Conservation (phyloP, 169 alveolate genomes). For the Plasmodium coatneyi region DNA sequence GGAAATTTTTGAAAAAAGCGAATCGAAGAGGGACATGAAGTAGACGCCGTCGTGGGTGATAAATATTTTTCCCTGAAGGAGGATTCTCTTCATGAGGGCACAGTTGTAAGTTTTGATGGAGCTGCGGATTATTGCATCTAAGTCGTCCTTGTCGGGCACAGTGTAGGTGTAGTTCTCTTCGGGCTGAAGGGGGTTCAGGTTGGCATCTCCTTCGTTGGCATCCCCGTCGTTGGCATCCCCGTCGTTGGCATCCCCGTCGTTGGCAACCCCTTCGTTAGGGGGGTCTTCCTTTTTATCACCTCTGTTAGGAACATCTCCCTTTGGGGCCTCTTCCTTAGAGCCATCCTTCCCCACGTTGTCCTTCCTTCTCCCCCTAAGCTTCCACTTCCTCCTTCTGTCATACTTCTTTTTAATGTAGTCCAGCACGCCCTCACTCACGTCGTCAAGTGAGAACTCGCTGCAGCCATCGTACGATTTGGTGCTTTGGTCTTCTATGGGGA, state of each 20-base stretch:
- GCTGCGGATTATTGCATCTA: conserved; percentile 3
- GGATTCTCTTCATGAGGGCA: conserved; percentile 20
- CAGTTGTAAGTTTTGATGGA: conserved; percentile 28
- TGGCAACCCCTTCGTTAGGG: neutral
- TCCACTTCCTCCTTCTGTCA: neutral
- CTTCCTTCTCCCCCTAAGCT: neutral
- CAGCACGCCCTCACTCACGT: neutral
- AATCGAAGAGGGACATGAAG: conserved; percentile 36
- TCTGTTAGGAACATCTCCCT: neutral
- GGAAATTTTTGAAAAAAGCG: conserved; percentile 7
- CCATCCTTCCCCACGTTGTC: neutral
- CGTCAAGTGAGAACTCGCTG: neutral
- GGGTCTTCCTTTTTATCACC: neutral
- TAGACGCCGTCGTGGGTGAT: neutral
- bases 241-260: neutral
- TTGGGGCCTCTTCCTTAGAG: neutral
- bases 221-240: neutral
- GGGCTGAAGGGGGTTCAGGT: neutral
- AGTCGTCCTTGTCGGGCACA: neutral
- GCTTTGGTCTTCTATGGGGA: neutral
- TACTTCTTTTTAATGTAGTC: neutral
- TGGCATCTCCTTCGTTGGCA: neutral
- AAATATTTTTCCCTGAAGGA: conserved; percentile 2
- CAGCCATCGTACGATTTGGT: neutral
- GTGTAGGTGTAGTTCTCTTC: neutral